Percentiles rank a stretch among this genome's conserved stretches.
Evolutionary conservation across 495 filamentous ascomycete genomes (phyloP).

Genomic region (Tuber borchii): DNA sequence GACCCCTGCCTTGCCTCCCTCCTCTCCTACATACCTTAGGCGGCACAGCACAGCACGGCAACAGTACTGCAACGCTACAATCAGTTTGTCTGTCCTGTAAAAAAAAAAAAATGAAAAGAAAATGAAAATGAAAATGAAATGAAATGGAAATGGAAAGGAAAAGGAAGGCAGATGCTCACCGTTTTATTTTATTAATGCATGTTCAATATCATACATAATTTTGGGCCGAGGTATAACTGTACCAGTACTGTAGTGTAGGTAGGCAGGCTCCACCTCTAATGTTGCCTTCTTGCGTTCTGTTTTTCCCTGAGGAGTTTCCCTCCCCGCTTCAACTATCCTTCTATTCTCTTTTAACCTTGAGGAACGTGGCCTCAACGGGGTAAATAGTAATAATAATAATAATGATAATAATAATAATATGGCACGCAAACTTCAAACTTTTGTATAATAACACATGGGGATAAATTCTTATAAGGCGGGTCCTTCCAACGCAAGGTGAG

Average conservation of each 20-base stretch:
- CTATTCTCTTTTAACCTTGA: background rate
- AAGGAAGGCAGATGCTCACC: background rate
- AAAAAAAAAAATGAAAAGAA: background rate
- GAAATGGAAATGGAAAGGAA: background rate
- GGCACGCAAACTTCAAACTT: background rate
- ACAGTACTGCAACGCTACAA: background rate
- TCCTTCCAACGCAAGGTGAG: background rate
- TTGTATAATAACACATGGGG: background rate
- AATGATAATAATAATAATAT: background rate
- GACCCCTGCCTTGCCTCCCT: background rate
- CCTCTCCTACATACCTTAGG: background rate
- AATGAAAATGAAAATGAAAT: no score
- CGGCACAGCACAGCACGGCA: background rate
- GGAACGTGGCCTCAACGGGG: background rate
- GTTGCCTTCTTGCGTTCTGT: background rate
- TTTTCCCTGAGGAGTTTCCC: background rate
- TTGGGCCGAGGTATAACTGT: background rate
- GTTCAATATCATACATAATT: background rate
- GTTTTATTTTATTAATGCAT: constrained; percentile 4
- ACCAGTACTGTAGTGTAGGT: background rate
- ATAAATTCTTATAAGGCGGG: background rate
- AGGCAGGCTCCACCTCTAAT: background rate
- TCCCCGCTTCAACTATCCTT: background rate
- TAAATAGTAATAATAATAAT: no score
- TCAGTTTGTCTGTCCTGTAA: background rate